Evolutionary conservation across 1,139 yeast genomes (phyloP), one percentile per base, ranked within the genome.

Genomic region (Arxiozyma bovina): DNA sequence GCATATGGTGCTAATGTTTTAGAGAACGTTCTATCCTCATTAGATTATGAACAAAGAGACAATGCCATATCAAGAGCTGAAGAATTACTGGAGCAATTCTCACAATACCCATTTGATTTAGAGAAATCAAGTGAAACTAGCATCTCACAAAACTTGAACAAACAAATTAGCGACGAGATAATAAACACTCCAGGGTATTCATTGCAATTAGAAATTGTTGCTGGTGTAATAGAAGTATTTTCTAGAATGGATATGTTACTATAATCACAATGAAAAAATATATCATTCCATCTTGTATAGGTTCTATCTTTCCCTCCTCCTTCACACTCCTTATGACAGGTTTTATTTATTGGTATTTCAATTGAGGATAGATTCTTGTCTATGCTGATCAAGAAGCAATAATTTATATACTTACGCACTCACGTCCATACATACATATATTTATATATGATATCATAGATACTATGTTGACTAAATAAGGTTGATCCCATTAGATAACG

Each of bases 1-100:
- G 82, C 96, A 17, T 89, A 88, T 68, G 97, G 98, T 46, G 99
- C 97, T 48, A 93, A 90, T 67, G 99, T 93, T 20, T 79, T 93
- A 64, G 99, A 93, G 68, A 94, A 93, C 67, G 95, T 90, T 7
- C 77, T 91, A 56, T 77, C 85, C 51, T 78, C 85, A 42, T 76
- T 91, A 61, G 86, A 85, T 62, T 90, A 89, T 69, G 97, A 90
- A 62, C 87, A 85, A 61, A 82, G 98, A 65, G 99, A 94, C 69
- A 85, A 85, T 63, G 98, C 98, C 0, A 87, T 91, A 70, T 83
- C 89, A 5, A 80, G 96, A 63, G 96, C 96, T 12, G 98, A 93
- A 67, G 98, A 93, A 68, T 73, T 94, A 51, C 77, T 93, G 60
- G 79, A 77, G 53, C 94, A 88, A 64, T 93, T 80, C 66, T 79